Conservation (phyloP, 495 filamentous ascomycete species). For the Penicillium malachiteum region DNA sequence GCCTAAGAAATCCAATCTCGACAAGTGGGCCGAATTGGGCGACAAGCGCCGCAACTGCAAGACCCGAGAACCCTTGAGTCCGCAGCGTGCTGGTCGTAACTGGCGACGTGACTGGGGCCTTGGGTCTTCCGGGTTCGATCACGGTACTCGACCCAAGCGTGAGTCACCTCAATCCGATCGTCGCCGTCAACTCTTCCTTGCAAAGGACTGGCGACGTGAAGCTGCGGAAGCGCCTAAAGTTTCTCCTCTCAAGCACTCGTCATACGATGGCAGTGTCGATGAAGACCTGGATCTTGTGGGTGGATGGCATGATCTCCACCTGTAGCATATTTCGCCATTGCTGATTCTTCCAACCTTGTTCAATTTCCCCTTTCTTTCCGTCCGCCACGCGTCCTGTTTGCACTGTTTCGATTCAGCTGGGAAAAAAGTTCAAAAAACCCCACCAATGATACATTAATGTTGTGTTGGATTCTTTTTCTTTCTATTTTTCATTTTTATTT, state of each 20-base stretch:
- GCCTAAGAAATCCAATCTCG: conserved; percentile 56
- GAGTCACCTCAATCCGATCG: conserved; percentile 41
- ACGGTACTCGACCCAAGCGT: conserved; percentile 49
- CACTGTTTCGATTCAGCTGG: conserved; percentile 27
- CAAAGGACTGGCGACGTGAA: conserved; percentile 69
- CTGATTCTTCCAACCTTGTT: conserved; percentile 6
- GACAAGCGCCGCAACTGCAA: conserved; percentile 72
- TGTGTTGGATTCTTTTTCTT: conserved; percentile 12
- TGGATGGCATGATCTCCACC: conserved; percentile 70
- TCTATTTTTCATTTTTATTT: conserved; percentile 17
- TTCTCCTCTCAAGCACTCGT: conserved; percentile 21
- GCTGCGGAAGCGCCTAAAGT: conserved; percentile 29
- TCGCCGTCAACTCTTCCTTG: conserved; percentile 39
- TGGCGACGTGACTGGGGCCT: conserved; percentile 55
- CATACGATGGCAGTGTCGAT: conserved; percentile 58
- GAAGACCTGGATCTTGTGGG: conserved; percentile 88
- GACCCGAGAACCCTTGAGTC: conserved; percentile 40
- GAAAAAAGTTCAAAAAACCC: conserved; percentile 29
- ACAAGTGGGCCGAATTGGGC: conserved; percentile 87
- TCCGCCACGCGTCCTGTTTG: conserved; percentile 17
- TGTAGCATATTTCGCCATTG: conserved; percentile 30
- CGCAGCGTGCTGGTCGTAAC: conserved; percentile 41
- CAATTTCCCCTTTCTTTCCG: conserved; percentile 7
- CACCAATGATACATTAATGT: conserved; percentile 29
- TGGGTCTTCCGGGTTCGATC: conserved; percentile 53